These are phyloP conservation scores for Selaginella moellendorffii DNA, from an alignment of 75 land plant genomes.

Conservation along the genomic window DNA sequence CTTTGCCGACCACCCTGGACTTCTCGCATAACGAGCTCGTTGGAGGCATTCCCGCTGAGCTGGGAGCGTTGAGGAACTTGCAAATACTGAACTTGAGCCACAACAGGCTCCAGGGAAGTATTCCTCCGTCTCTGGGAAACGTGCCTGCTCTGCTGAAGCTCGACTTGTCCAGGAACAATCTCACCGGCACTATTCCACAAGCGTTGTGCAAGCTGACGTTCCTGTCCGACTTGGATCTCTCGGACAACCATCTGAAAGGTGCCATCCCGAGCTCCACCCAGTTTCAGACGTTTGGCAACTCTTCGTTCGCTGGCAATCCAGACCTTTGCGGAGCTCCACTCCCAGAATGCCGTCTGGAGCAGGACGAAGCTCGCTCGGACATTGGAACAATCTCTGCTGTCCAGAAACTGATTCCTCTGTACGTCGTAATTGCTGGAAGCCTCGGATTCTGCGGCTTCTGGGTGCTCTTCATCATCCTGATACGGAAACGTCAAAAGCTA, in stretches of 20 bases:
- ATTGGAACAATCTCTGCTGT: background rate
- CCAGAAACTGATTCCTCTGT: background rate
- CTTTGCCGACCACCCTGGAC: conserved; percentile 4
- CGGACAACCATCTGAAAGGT: background rate
- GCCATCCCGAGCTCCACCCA: background rate
- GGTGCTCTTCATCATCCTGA: background rate
- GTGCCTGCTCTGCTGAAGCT: conserved; percentile 10
- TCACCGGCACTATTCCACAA: background rate
- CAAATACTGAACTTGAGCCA: conserved; percentile 20
- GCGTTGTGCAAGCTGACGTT: background rate
- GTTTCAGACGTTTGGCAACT: background rate
- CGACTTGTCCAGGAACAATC: conserved; percentile 4
- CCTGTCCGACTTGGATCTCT: background rate
- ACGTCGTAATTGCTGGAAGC: background rate
- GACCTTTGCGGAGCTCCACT: conserved; percentile 5
- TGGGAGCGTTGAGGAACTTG: conserved; percentile 19
- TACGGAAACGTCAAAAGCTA: background rate
- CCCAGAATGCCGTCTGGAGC: background rate
- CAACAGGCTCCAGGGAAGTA: background rate
- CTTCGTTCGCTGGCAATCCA: background rate
- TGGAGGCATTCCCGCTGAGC: conserved; percentile 16
- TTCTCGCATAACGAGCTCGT: conserved; percentile 11
- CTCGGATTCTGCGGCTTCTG: conserved; percentile 5
- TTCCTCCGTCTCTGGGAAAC: conserved; percentile 6
- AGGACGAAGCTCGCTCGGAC: background rate